Evolutionary conservation across 331 rosid species (phyloP), one percentile per base, ranked within the genome.

Genomic region (Malus hybrid): DNA sequence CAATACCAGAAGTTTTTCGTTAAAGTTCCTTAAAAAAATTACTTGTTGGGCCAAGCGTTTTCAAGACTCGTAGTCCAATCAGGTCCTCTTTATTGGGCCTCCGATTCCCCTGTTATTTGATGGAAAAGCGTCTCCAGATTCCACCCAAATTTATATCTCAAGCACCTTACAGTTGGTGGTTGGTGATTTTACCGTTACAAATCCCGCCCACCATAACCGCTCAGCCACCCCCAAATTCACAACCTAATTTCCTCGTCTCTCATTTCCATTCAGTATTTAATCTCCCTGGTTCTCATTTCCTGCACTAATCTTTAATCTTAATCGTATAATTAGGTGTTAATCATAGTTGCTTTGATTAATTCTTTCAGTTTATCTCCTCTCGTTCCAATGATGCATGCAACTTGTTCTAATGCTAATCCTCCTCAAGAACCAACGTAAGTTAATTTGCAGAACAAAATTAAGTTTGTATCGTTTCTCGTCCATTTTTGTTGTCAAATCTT

Each of bases 351-450:
- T 29, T 39, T 29, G 67, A 62, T 28, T 62, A 14, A 13, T 16
- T 20, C 44, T 65, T 14, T 7, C 10, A 19, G 16, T 33, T 6
- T 19, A 27, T 13, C 18, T 22, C 18, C 32, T 60, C 28, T 36
- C 52, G 22, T 70, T 57, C 62, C n/a, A 31, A 28, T 62, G 22
- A 69, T 69, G 75, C 75, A 9, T 77, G 69, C 48, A 59, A n/a
- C 68, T 4, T 31, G 27, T 42, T 42, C 69, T 32, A 29, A 61
- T 55, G 31, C 4, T 42, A 9, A 27, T 68, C 27, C 59, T 59
- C 74, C 55, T 68, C 46, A 42, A 67, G 68, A 55, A 56, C 20
- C 50, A 12, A 76, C 36, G 74, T 76, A 76, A 59, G 76, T 73
- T 27, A 59, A 20, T 4, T 4, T 18, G 24, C 16, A 29, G 8